phyloP scores from a whole-genome alignment of 139 green algal species.

The Chlorokybus atmophyticus region DNA sequence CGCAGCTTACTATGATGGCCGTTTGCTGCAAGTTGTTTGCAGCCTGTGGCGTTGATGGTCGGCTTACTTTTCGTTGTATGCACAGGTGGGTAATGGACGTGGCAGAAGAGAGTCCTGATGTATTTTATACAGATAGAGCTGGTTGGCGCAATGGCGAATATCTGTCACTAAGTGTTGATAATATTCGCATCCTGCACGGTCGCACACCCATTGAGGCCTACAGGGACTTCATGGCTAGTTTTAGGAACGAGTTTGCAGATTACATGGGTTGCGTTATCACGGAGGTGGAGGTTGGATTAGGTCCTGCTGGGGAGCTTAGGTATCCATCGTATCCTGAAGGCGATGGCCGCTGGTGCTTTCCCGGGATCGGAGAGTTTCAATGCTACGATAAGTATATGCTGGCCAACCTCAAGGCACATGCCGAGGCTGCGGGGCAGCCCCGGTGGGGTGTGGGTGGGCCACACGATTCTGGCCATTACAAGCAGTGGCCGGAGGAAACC shows the following conservation, averaged over 20 bases:
- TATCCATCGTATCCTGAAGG: constrained; percentile 74
- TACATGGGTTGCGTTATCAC: constrained; percentile 28
- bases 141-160: constrained; percentile 78
- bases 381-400: constrained; percentile 96
- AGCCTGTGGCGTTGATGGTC: background rate
- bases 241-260: constrained; percentile 35
- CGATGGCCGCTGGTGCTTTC: constrained; percentile 67
- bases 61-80: constrained; percentile 1
- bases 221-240: constrained; percentile 72
- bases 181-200: constrained; percentile 59
- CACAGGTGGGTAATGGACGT: constrained; percentile 79
- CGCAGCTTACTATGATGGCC: background rate
- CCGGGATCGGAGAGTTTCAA: constrained; percentile 93
- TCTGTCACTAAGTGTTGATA: constrained; percentile 75
- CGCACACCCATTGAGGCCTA: constrained; percentile 83
- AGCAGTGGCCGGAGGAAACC: constrained; percentile 66
- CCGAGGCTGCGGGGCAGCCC: constrained; percentile 45
- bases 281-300: constrained; percentile 88
- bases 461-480: constrained; percentile 84
- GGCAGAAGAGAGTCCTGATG: constrained; percentile 72
- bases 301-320: constrained; percentile 91
- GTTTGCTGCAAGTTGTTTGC: constrained; percentile 1
- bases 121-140: constrained; percentile 82
- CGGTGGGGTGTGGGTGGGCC: constrained; percentile 78
- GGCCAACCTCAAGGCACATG: constrained; percentile 34